Evolutionary conservation across 1,284 basidiomycete genomes (phyloP).

Genomic region (Marasmius tenuissimus): DNA sequence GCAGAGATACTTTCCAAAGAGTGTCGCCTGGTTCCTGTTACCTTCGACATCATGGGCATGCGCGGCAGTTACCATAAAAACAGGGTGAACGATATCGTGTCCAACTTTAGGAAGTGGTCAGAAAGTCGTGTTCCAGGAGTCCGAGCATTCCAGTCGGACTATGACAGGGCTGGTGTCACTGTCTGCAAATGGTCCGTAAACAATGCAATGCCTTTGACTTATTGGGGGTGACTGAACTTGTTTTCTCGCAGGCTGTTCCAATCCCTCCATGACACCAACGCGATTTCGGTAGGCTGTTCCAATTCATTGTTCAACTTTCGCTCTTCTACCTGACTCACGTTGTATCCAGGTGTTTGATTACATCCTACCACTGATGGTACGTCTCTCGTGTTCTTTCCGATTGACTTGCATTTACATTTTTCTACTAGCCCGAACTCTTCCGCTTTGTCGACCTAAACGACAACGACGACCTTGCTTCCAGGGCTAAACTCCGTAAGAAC

Average conservation of each 20-base stretch:
- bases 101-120: slow-evolving; percentile 67
- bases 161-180: slow-evolving; percentile 58
- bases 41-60: slow-evolving; percentile 77
- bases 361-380: slow-evolving; percentile 75
- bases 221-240: slow-evolving; percentile 56
- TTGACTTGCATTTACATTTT: slow-evolving; percentile 5
- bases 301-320: too few relatives aligned
- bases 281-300: slow-evolving; percentile 44
- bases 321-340: not conserved
- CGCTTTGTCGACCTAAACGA: slow-evolving; percentile 76
- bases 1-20: slow-evolving; percentile 73
- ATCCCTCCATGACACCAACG: slow-evolving; percentile 72
- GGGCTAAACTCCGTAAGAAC: slow-evolving; percentile 43
- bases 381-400: slow-evolving; percentile 18
- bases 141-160: slow-evolving; percentile 78
- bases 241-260: slow-evolving; percentile 78
- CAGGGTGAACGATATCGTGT: slow-evolving; percentile 60
- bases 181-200: not conserved
- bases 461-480: slow-evolving; percentile 63
- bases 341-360: slow-evolving; percentile 59
- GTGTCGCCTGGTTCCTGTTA: slow-evolving; percentile 55
- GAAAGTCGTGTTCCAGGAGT: slow-evolving; percentile 69
- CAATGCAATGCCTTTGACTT: not conserved
- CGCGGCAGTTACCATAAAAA: slow-evolving; percentile 64
- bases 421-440: slow-evolving; percentile 69